Evolutionary conservation across 179 eudicot genomes (phyloP), one percentile per base, ranked within the genome.

Genomic region (Silene vulgaris): DNA sequence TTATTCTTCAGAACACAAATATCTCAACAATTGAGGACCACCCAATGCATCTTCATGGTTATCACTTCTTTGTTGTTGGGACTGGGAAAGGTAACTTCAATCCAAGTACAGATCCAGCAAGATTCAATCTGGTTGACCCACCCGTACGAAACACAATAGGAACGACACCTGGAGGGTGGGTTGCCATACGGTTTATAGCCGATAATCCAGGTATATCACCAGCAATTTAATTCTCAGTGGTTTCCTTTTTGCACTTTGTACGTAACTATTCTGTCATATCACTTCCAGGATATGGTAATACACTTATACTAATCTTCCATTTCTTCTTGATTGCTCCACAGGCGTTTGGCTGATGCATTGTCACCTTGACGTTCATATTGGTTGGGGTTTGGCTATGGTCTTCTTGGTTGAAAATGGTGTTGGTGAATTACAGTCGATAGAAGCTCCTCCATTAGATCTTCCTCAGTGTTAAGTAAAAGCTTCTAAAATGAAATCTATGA

Each of bases 11-110:
- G 56, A 82, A 74, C 52, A 81, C 85, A 43, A 73, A 72, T 30
- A 84, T 81, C 20, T 62, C 72, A 40, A 26, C 85, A 50, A 32
- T 79, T 54, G 87, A 81, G 67, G 80, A 84, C 52, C 87, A 84
- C 26, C 85, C 85, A 8, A 77, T 84, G 77, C 83, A 84, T 77
- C 85, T 84, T 32, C 87, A 84, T 61, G 87, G 87, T n/a, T 84
- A 84, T 74, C 81, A 84, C 74, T 84, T 84, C 79, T 84, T 68
- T 70, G 78, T 84, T 17, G 71, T 84, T 28, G 87, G 80, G 40
- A 75, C 75, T 3, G 82, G 87, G 12, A 79, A 66, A 76, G 87
- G 87, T 57, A 84, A 84, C 79, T 81, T 84, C 37, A 43, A 84
- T 21, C 82, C 83, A 4, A 48, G 23, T 74, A 81, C 59, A 66